These are phyloP conservation scores for Aureobasidium pullulans DNA, from an alignment of 2,329 filamentous ascomycete genomes.

Conservation along the genomic window DNA sequence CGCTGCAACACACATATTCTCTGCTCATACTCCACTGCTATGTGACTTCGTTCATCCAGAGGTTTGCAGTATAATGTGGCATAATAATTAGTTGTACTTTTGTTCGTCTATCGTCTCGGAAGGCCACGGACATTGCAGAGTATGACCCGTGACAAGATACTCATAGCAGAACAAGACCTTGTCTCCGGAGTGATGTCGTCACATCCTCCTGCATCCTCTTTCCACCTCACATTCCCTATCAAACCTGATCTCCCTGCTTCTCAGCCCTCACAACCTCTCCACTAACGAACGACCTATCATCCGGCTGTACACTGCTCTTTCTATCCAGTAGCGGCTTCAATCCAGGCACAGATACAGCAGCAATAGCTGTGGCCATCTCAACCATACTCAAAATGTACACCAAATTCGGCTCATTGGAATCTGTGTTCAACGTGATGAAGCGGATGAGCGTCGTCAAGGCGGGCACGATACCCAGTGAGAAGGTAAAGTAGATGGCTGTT, in stretches of 20 bases:
- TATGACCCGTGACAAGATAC: no score
- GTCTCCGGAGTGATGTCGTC: background rate
- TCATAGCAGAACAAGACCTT: no score
- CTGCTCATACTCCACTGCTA: background rate
- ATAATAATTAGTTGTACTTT: no score
- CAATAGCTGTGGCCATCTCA: slow-evolving; percentile 15
- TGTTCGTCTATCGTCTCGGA: no score
- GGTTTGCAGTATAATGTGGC: no score
- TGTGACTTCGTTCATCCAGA: background rate
- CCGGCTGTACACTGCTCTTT: background rate
- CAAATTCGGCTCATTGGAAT: slow-evolving; percentile 23
- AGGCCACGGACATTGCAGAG: no score
- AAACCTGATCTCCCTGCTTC: background rate
- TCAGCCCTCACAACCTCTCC: background rate
- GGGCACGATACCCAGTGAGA: slow-evolving; percentile 22
- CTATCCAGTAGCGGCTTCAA: slow-evolving; percentile 14
- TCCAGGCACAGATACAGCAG: slow-evolving; percentile 14
- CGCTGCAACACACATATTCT: background rate
- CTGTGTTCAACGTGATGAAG: slow-evolving; percentile 21
- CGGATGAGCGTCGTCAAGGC: slow-evolving; percentile 23
- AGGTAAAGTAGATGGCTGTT: slow-evolving; percentile 20
- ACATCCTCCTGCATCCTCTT: background rate
- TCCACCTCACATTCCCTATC: background rate
- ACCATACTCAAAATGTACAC: slow-evolving; percentile 18
- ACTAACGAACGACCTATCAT: background rate